A percentile compares a stretch with the other conserved stretches of the same genome.
Conservation (phyloP, 495 filamentous ascomycete species). For the Xylaria castorea region DNA sequence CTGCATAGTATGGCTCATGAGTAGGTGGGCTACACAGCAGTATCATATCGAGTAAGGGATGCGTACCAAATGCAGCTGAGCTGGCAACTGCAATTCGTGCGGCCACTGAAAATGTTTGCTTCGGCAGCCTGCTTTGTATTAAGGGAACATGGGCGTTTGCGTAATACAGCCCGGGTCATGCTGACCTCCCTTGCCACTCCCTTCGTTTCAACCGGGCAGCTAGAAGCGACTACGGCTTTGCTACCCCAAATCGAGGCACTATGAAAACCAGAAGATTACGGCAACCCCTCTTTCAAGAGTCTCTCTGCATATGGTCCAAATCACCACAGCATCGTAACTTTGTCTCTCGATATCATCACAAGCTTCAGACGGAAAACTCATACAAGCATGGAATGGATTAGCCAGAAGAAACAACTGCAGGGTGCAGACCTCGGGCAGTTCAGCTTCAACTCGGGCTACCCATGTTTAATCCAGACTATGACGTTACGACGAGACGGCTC, state of each 20-base stretch:
- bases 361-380: not conserved
- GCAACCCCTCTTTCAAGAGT: not conserved
- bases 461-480: constrained; percentile 5
- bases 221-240: not conserved
- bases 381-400: constrained; percentile 8
- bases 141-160: not conserved
- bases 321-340: not conserved
- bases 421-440: not conserved
- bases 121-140: not conserved
- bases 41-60: not conserved
- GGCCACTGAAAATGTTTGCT: not conserved
- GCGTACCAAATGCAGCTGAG: not conserved
- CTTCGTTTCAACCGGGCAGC: not conserved
- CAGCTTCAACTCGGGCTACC: not conserved
- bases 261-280: not conserved
- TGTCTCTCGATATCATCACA: not conserved
- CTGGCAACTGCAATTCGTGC: not conserved
- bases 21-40: not conserved
- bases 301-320: not conserved
- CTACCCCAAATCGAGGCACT: not conserved
- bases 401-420: not conserved
- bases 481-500: not conserved
- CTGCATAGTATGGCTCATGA: not conserved
- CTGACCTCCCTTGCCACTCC: not conserved
- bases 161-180: not conserved